Conservation (phyloP, 176 grass and related monocot genomes). For the Panicum miliaceum region DNA sequence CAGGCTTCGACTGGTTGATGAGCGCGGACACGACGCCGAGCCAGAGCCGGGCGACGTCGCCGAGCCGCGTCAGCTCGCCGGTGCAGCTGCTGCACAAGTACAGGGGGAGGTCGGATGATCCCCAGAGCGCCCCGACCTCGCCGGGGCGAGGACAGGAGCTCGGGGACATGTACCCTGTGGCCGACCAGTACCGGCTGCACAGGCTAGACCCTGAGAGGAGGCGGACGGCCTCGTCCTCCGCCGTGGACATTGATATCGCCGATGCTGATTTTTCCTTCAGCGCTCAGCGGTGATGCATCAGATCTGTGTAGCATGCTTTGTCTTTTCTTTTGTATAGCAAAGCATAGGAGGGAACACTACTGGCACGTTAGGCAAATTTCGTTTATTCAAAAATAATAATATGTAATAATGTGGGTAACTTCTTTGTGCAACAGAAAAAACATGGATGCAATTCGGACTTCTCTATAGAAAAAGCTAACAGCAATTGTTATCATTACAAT, state of each 20-base stretch:
- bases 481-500: background rate
- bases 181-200: background rate
- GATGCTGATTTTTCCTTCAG: conserved; percentile 62
- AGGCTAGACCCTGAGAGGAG: conserved; percentile 14
- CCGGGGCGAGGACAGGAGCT: conserved; percentile 28
- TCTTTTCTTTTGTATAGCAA: background rate
- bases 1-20: background rate
- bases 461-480: background rate
- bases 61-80: conserved; percentile 37
- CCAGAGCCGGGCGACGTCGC: conserved; percentile 27
- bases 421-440: conserved; percentile 24
- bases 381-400: conserved; percentile 16
- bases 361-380: conserved; percentile 1
- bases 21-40: conserved; percentile 50
- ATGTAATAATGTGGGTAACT: background rate
- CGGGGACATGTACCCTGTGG: conserved; percentile 43
- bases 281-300: conserved; percentile 19
- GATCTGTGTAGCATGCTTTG: background rate
- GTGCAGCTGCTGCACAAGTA: conserved; percentile 60
- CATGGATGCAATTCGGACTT: background rate
- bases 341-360: conserved; percentile 11
- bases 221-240: background rate
- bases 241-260: background rate
- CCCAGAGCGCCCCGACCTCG: conserved; percentile 35
- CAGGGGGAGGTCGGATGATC: conserved; percentile 37